These are phyloP conservation scores for Sphenostylis stenocarpa DNA, from an alignment of 306 rosid species.

Conservation along the genomic window DNA sequence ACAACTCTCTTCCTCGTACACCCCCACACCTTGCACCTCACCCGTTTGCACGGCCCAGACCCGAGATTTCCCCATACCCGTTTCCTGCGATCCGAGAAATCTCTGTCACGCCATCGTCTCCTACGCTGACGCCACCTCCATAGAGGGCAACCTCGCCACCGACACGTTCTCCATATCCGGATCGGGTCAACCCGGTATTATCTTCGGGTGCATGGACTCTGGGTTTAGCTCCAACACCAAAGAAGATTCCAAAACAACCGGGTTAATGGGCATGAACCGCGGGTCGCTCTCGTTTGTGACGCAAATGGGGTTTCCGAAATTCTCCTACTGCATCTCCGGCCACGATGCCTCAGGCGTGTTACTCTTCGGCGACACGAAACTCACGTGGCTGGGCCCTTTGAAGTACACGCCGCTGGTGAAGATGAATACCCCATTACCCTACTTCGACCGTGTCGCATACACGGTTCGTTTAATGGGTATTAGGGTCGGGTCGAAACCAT, in stretches of 20 bases:
- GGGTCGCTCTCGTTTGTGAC: conserved; percentile 70
- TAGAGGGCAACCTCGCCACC: conserved; percentile 78
- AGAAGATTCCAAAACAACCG: conserved; percentile 77
- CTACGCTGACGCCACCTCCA: conserved; percentile 70
- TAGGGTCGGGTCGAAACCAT: conserved; percentile 40
- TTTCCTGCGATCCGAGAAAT: conserved; percentile 58
- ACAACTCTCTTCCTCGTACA: conserved; percentile 54
- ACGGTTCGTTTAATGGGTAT: conserved; percentile 73
- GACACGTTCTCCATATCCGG: conserved; percentile 58
- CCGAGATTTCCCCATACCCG: conserved; percentile 65
- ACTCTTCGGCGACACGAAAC: conserved; percentile 58
- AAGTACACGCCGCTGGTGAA: conserved; percentile 73
- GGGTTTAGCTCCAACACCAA: conserved; percentile 69
- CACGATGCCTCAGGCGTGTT: conserved; percentile 63
- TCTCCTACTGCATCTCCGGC: conserved; percentile 83
- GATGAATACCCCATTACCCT: conserved; percentile 68
- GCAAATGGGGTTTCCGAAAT: conserved; percentile 67
- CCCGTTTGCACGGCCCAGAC: conserved; percentile 64
- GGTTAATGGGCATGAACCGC: conserved; percentile 85
- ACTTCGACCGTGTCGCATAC: conserved; percentile 82
- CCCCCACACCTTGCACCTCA: conserved; percentile 61
- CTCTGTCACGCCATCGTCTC: conserved; percentile 75
- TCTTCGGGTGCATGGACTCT: conserved; percentile 85
- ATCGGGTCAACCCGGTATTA: conserved; percentile 45
- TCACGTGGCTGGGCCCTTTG: conserved; percentile 61